A percentile compares a stretch with the other conserved stretches of the same genome.
phyloP scores from a whole-genome alignment of 768 basidiomycete genomes.

The Trichaptum fuscoviolaceum region DNA sequence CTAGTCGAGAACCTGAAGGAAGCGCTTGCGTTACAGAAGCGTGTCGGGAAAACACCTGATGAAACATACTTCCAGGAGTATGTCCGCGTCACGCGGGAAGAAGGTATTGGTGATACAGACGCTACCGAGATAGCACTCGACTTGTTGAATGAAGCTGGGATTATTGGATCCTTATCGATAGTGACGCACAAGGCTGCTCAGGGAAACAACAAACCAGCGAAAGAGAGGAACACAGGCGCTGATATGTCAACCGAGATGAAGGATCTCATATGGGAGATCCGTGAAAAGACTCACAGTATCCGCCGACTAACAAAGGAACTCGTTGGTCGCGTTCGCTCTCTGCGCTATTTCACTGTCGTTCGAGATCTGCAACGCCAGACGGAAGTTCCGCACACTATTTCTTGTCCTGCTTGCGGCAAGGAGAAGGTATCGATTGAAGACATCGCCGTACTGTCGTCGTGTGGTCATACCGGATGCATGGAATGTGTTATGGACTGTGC shows the following conservation, averaged over 20 bases:
- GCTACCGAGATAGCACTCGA: conserved; percentile 55
- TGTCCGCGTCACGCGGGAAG: conserved; percentile 59
- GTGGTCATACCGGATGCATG: conserved; percentile 84
- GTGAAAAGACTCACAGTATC: conserved; percentile 84
- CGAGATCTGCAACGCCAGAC: conserved; percentile 80
- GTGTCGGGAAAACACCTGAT: conserved; percentile 52
- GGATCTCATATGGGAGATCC: conserved; percentile 71
- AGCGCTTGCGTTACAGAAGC: conserved; percentile 65
- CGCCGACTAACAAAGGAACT: conserved; percentile 83
- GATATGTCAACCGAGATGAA: conserved; percentile 49
- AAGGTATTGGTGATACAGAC: conserved; percentile 75
- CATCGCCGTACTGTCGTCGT: conserved; percentile 83
- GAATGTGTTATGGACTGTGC: conserved; percentile 69
- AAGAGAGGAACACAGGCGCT: conserved; percentile 47
- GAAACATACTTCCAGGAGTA: conserved; percentile 82
- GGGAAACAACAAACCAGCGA: conserved; percentile 45
- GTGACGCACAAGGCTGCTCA: conserved; percentile 19
- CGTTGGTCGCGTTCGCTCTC: conserved; percentile 81
- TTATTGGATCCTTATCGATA: conserved; percentile 28
- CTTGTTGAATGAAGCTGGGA: conserved; percentile 58
- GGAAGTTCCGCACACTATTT: conserved; percentile 50
- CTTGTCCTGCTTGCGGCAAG: conserved; percentile 59
- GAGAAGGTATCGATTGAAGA: conserved; percentile 56
- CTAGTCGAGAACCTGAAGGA: conserved; percentile 59
- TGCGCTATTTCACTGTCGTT: conserved; percentile 89